These are phyloP conservation scores for Acanthochlamys bracteata DNA, from an alignment of 106 monocot species.

Conservation along the genomic window DNA sequence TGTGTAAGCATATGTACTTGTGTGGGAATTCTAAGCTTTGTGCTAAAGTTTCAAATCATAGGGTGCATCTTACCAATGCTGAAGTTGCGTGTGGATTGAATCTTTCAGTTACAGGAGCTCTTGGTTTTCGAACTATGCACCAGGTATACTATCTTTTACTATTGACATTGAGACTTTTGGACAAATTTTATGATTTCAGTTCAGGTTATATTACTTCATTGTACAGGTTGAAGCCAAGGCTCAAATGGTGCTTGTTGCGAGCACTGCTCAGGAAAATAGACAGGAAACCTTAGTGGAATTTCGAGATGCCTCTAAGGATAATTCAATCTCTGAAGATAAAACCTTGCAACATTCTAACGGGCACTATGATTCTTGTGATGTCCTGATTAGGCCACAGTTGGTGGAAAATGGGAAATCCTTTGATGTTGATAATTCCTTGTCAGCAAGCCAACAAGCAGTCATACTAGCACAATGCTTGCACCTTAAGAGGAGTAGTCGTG, in stretches of 20 bases:
- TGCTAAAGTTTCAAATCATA: constrained; percentile 8
- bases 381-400: constrained; percentile 66
- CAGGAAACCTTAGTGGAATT: constrained; percentile 7
- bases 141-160: constrained; percentile 48
- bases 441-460: constrained; percentile 70
- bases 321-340: constrained; percentile 12
- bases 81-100: constrained; percentile 64
- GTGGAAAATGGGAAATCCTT: constrained; percentile 26
- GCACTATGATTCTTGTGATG: constrained; percentile 48
- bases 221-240: constrained; percentile 75
- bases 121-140: constrained; percentile 82
- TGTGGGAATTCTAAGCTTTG: not conserved
- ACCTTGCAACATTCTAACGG: constrained; percentile 10
- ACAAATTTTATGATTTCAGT: not conserved
- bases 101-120: constrained; percentile 69
- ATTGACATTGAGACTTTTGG: not conserved
- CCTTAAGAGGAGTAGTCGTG: constrained; percentile 56
- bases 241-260: constrained; percentile 77
- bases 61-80: constrained; percentile 49
- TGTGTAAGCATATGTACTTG: not conserved
- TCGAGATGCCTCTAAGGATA: constrained; percentile 7
- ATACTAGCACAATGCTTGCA: constrained; percentile 73
- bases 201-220: not conserved
- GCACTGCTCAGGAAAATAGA: constrained; percentile 22
- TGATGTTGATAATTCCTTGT: constrained; percentile 18